These are phyloP conservation scores for Emergomyces orientalis DNA, from an alignment of 2,329 filamentous ascomycete genomes.

Conservation along the genomic window DNA sequence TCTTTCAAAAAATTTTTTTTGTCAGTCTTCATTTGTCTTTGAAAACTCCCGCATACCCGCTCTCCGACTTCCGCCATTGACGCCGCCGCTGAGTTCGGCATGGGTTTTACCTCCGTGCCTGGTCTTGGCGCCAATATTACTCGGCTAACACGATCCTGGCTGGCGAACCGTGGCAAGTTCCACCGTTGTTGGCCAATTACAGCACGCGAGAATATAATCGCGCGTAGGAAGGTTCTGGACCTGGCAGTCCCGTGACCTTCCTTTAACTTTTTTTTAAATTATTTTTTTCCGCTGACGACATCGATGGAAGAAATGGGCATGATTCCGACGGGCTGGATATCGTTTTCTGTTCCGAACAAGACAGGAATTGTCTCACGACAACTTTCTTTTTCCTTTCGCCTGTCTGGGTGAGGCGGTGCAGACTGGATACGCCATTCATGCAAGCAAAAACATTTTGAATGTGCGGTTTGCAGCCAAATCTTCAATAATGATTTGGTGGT, in stretches of 20 bases:
- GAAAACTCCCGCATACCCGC: too few species aligned
- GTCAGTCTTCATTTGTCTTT: neutral
- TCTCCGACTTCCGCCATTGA: neutral
- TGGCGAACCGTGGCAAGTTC: neutral
- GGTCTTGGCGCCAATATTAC: neutral
- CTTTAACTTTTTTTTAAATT: too few species aligned
- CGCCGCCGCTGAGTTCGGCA: too few species aligned
- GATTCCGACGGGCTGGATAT: neutral
- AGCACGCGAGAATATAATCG: neutral
- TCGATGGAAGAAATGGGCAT: neutral
- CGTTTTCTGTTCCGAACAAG: too few species aligned
- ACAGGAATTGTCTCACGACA: neutral
- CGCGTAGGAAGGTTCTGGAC: neutral
- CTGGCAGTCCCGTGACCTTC: neutral
- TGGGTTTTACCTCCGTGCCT: too few species aligned
- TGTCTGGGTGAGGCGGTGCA: too few species aligned
- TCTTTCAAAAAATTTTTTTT: too few species aligned
- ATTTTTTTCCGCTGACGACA: neutral
- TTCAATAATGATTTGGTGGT: too few species aligned
- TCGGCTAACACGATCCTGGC: neutral
- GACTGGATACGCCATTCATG: too few species aligned
- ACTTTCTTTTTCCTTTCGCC: neutral
- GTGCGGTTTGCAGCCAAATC: too few species aligned
- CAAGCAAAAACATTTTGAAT: too few species aligned
- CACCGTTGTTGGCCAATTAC: neutral